Evolutionary conservation across 2,329 filamentous ascomycete genomes (phyloP), one percentile per base, ranked within the genome.

Genomic region (Xylariaceae sp.): DNA sequence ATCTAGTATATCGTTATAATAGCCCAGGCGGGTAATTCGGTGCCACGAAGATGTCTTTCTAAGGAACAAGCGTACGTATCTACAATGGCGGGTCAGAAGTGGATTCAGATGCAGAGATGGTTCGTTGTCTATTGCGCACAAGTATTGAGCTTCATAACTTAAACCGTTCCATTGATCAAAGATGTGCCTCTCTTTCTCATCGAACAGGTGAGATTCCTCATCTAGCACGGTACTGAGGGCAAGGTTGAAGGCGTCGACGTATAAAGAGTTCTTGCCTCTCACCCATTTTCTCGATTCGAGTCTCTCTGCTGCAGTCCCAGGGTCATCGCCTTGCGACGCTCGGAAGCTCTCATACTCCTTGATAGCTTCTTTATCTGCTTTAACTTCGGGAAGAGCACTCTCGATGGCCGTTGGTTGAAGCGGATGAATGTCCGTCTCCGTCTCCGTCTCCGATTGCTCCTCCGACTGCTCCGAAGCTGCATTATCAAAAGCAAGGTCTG

Each of bases 161-260:
- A 98, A 70, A 0, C 74, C 73, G 57, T 78, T 83, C 92, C 93
- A 99, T 55, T 87, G 79, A 2, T 78, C 75, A 70, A 99, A 98
- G 0, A 98, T 81, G 14, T 82, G 78, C 67, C 81, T 83, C 73
- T 99, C 95, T 18, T 85, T 87, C 55, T 86, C 83, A 66, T 95
- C 84, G 70, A 98, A 99, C 0, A 99, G 77, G 73, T 96, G 91
- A 0, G 84, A 82, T 73, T 99, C 95, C 54, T 98, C 91, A 47
- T 91, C 87, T 12, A 98, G 76, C 2, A 99, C 95, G 0, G 91
- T 96, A 56, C 93, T 88, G 47, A 99, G 77, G 2, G 93, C 91
- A 14, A 98, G 79, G 68, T 96, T 96, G 79, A 99, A 99, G 0
- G 95, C 95, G 75, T 99, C 95, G 18, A 97, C 91, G 67, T 99